A percentile compares a stretch with the other conserved stretches of the same genome.
These are phyloP conservation scores for Pythium apleroticum DNA, from an alignment of 352 stramenopile genomes.

Conservation along the genomic window DNA sequence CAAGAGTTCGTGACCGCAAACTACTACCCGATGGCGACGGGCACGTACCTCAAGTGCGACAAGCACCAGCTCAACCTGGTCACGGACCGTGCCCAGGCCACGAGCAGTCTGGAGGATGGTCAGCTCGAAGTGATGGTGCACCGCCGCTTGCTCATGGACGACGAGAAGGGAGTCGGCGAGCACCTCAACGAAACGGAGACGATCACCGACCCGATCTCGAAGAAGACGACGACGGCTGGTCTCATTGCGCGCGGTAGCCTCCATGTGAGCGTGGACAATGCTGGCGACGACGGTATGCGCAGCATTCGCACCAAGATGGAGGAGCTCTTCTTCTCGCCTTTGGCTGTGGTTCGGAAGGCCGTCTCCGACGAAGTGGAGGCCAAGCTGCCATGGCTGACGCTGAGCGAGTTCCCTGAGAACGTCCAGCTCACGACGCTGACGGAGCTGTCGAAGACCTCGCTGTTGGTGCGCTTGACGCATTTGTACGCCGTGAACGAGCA, in stretches of 20 bases:
- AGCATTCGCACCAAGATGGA: slow-evolving; percentile 67
- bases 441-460: slow-evolving; percentile 65
- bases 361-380: slow-evolving; percentile 33
- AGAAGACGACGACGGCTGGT: slow-evolving; percentile 60
- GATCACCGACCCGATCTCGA: slow-evolving; percentile 48
- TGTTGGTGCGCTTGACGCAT: slow-evolving; percentile 93
- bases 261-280: slow-evolving; percentile 65
- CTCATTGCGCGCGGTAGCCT: slow-evolving; percentile 69
- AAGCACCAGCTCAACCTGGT: slow-evolving; percentile 85
- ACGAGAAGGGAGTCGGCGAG: slow-evolving; percentile 93
- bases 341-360: slow-evolving; percentile 54
- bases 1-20: slow-evolving; percentile 94
- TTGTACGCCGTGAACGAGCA: slow-evolving; percentile 92
- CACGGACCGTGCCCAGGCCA: slow-evolving; percentile 93
- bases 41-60: slow-evolving; percentile 92
- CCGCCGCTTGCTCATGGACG: slow-evolving; percentile 91
- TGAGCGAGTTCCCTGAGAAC: slow-evolving; percentile 87
- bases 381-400: slow-evolving; percentile 64
- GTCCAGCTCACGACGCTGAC: slow-evolving; percentile 93
- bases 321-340: slow-evolving; percentile 60
- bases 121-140: slow-evolving; percentile 99
- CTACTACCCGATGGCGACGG: slow-evolving; percentile 97
- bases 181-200: slow-evolving; percentile 93
- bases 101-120: slow-evolving; percentile 86
- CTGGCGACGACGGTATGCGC: slow-evolving; percentile 48